Base-by-base conservation (phyloP, 192 early-diverging fungal genomes). In the Coemansia sp. region DNA sequence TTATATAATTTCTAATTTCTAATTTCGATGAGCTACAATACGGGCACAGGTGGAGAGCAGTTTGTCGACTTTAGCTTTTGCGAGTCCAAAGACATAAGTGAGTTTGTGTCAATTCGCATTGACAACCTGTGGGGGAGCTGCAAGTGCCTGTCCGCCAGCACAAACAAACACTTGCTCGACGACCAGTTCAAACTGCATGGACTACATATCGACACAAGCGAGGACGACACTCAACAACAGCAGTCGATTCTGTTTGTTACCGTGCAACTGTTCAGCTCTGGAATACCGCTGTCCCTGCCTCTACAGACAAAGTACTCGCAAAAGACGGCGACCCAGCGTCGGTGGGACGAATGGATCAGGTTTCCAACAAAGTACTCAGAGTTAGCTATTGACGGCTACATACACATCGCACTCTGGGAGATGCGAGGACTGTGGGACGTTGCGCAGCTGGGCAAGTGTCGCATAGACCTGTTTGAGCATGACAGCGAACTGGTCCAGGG, bases 281-380 rank as follows among this genome's bases (percentile, higher is more conserved):
- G 51, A 5, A 71, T 82, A n/a, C 74, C 79, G 21, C 46, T 71
- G 14, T 82, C 79, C 4, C 31, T 82, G 55, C 79, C 79, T 8
- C 53, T 82, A 45, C 79, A 82, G 67, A 82, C 79, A 70, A 82
- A 82, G 51, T 74, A 82, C 68, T 55, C 19, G 23, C 37, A 9
- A 3, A 74, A 62, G 45, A 37, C 66, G 4, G 57, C 48, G 45
- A 45, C n/a, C 11, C 63, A 44, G 8, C 74, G 64, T 72, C 69
- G 62, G 25, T 97, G 94, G 94, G 91, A 95, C 77, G 95, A 98
- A 85, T 97, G 97, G 95, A 75, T 98, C 11, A 78, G 85, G 17
- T 85, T 98, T 34, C 97, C 97, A 5, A 82, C 95, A 59, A 92
- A 91, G 72, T 95, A 94, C 80, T 76, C 87, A 7, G 95, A 97